These are phyloP conservation scores for Eucalyptus victrix DNA, from an alignment of 345 rosid species.

Conservation along the genomic window DNA sequence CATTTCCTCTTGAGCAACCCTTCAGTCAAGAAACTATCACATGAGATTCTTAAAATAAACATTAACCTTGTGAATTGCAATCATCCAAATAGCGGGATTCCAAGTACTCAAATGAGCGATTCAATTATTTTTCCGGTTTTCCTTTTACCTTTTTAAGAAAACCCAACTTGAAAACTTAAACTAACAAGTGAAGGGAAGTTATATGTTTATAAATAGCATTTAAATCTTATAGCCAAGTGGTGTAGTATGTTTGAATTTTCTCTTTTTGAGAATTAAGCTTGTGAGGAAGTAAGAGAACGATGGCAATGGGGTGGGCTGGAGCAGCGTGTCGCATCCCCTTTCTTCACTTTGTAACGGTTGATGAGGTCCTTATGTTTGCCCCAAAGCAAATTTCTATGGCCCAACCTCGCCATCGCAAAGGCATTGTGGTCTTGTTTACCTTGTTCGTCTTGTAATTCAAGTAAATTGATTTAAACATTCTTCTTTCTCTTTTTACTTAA, in stretches of 20 bases:
- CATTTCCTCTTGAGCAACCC: neutral
- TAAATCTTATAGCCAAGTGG: too few species aligned
- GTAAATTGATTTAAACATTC: too few species aligned
- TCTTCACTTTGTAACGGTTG: neutral
- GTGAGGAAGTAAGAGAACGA: neutral
- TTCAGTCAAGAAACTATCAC: neutral
- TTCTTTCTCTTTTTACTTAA: too few species aligned
- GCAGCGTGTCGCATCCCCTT: neutral
- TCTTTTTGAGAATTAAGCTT: neutral
- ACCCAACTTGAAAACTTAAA: neutral
- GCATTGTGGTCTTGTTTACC: neutral
- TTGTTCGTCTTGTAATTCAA: neutral
- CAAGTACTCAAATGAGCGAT: neutral
- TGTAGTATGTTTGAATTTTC: too few species aligned
- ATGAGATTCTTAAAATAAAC: neutral
- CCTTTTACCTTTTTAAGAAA: neutral
- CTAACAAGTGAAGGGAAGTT: fast-evolving
- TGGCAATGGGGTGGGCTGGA: neutral
- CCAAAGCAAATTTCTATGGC: neutral
- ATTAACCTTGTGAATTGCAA: neutral
- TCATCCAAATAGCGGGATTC: too few species aligned
- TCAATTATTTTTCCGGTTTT: neutral
- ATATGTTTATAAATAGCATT: too few species aligned
- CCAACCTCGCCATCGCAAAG: too few species aligned
- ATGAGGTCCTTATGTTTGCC: neutral